These are phyloP conservation scores for Pterocarpus macrocarpus DNA, from an alignment of 306 rosid species.

Conservation along the genomic window DNA sequence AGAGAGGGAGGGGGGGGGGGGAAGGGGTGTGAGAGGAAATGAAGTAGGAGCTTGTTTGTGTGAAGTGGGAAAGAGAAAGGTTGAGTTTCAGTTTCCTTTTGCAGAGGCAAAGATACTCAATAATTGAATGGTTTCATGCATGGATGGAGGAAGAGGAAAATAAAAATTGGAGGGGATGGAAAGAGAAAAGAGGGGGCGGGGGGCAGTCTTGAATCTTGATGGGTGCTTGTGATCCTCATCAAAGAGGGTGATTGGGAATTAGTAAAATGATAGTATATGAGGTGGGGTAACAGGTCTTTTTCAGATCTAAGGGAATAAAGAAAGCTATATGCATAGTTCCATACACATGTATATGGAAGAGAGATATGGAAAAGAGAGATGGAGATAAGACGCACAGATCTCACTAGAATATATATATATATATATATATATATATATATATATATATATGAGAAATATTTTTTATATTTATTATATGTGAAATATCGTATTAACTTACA, in stretches of 20 bases:
- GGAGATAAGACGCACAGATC: constrained; percentile 44
- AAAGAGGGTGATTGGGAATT: constrained; percentile 54
- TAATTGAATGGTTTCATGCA: constrained; percentile 74
- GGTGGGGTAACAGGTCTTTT: constrained; percentile 47
- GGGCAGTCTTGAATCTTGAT: constrained; percentile 44
- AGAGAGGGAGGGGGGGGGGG: not conserved
- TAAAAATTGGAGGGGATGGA: not conserved
- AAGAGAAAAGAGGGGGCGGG: not conserved
- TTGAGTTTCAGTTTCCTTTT: constrained; percentile 58
- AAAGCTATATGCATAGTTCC: constrained; percentile 17
- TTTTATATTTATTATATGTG: too few relatives aligned
- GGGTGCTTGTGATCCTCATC: constrained; percentile 83
- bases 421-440: too few relatives aligned
- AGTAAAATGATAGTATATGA: not conserved
- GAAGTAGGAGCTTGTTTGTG: not conserved
- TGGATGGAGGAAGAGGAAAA: constrained; percentile 38
- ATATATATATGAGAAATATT: too few relatives aligned
- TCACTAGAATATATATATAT: constrained; percentile 15
- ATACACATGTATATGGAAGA: not conserved
- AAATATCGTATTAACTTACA: too few relatives aligned
- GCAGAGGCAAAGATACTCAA: constrained; percentile 58
- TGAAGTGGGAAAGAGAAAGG: not conserved
- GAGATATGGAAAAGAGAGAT: not conserved
- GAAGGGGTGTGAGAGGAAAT: not conserved
- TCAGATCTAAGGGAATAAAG: constrained; percentile 57